These are phyloP conservation scores for Pichia sp. DNA, from an alignment of 1,139 yeast species.

Conservation along the genomic window DNA sequence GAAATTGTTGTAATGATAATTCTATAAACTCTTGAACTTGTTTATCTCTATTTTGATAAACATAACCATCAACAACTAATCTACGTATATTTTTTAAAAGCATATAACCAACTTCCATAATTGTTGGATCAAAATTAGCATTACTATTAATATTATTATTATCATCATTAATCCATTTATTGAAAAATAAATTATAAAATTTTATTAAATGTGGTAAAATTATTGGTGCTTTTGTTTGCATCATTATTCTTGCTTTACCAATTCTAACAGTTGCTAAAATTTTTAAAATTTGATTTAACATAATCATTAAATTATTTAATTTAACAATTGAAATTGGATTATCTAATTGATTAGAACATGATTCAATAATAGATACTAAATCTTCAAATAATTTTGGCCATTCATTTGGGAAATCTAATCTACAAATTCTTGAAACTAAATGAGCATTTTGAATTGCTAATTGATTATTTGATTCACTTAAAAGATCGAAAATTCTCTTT, in stretches of 20 bases:
- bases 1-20: slow-evolving; percentile 54
- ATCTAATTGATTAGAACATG: slow-evolving; percentile 28
- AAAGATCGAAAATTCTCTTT: slow-evolving; percentile 47
- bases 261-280: slow-evolving; percentile 67
- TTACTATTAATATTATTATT: not conserved
- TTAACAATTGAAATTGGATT: slow-evolving; percentile 32
- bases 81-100: slow-evolving; percentile 71
- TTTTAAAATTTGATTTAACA: slow-evolving; percentile 74
- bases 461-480: slow-evolving; percentile 68
- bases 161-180: slow-evolving; percentile 47
- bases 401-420: slow-evolving; percentile 79
- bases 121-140: slow-evolving; percentile 34
- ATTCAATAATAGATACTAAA: slow-evolving; percentile 43
- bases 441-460: slow-evolving; percentile 79
- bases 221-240: slow-evolving; percentile 65
- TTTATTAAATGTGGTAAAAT: slow-evolving; percentile 54
- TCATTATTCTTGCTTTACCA: slow-evolving; percentile 73
- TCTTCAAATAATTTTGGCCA: slow-evolving; percentile 81
- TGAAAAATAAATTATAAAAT: slow-evolving; percentile 53
- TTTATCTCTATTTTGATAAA: slow-evolving; percentile 55
- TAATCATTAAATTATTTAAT: slow-evolving; percentile 55
- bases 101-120: slow-evolving; percentile 69
- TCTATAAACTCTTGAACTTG: slow-evolving; percentile 57
- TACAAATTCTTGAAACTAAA: slow-evolving; percentile 66
- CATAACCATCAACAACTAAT: slow-evolving; percentile 71